Evolutionary conservation across 2,329 filamentous ascomycete species (phyloP), one percentile per base, ranked within the genome.

Genomic region (Exserohilum turcica): DNA sequence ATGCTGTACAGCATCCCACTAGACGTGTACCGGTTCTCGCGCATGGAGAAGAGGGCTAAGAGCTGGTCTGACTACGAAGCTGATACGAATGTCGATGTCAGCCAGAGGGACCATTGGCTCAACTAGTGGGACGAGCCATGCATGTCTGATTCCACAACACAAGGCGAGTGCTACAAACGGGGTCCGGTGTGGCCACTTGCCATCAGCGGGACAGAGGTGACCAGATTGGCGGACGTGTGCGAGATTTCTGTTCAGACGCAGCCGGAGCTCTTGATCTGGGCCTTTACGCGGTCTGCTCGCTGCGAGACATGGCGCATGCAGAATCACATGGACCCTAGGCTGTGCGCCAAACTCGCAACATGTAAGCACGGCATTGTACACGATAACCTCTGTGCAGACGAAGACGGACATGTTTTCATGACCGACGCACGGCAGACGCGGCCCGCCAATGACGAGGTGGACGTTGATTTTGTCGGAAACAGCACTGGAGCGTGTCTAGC

Each of bases 1-100:
- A 79, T 86, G 46, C 74, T 88, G 2, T 89, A 86, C 67, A 85
- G 79, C 0, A 74, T 89, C 1, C 85, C 86, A 0, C 70, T 79
- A 0, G 85, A 88, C 66, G 69, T 74, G 13, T 57, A 67, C 33
- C 43, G 52, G 0, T 42, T 73, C 18, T 77, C 77, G 40, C 58
- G 54, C 16, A 44, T 54, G n/a, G 65, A 71, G 37, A 59, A 69
- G 18, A 58, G 56, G n/a, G 49, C 60, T 15, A 63, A 68, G 24
- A 61, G 39, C 37, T 56, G 49, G 51, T 61, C 68, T 24, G 28
- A 60, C 10, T 59, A 68, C 38, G 57, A 28, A 9, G 18, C 52
- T 2, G 39, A 57, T 15, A 59, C 59, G 4, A 60, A 61, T 18
- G 9, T 32, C 9, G 52, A 45, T 43, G 52, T 45, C 15, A 55